Evolutionary conservation across 1,284 basidiomycete genomes (phyloP).

Genomic region (Rhizoctonia solani): DNA sequence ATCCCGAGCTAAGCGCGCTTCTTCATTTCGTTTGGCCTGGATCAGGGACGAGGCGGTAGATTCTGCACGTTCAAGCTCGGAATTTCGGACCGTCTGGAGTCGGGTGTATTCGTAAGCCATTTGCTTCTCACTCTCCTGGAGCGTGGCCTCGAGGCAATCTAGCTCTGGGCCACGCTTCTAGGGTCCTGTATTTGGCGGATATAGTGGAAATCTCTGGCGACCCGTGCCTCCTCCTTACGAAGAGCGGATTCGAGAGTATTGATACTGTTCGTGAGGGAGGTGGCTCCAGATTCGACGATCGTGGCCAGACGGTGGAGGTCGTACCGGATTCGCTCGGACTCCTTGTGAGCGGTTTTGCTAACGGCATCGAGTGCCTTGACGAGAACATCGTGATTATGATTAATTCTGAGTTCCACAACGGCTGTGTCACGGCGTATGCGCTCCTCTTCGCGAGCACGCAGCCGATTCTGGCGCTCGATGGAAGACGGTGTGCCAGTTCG

Average conservation of each 20-base stretch:
- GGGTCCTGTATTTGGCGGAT: slow-evolving; percentile 33
- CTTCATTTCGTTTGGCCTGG: slow-evolving; percentile 29
- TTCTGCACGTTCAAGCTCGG: slow-evolving; percentile 26
- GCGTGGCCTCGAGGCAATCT: slow-evolving; percentile 31
- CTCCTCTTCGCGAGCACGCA: slow-evolving; percentile 26
- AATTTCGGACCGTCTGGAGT: slow-evolving; percentile 26
- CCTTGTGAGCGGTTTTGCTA: slow-evolving; percentile 14
- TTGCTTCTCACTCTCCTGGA: slow-evolving; percentile 32
- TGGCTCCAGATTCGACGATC: slow-evolving; percentile 19
- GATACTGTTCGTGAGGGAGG: slow-evolving; percentile 6
- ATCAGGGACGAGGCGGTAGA: slow-evolving; percentile 8
- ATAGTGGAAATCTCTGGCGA: slow-evolving; percentile 20
- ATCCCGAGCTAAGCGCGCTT: slow-evolving; percentile 2
- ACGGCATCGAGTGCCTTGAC: slow-evolving; percentile 6
- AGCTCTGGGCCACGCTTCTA: slow-evolving; percentile 34
- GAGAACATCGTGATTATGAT: slow-evolving; percentile 17
- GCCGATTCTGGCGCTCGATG: slow-evolving; percentile 27
- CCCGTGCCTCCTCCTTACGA: slow-evolving; percentile 27
- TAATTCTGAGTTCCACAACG: slow-evolving; percentile 14
- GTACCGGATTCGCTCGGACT: slow-evolving; percentile 27
- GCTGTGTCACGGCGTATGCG: slow-evolving; percentile 27
- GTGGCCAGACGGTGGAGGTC: slow-evolving; percentile 18
- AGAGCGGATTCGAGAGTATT: neutral
- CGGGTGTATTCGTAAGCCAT: slow-evolving; percentile 32
- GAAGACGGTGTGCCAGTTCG: slow-evolving; percentile 24